Percentiles rank a stretch among this genome's conserved stretches.
Conservation (phyloP, 345 rosid species). For the Aurinia saxatilis region DNA sequence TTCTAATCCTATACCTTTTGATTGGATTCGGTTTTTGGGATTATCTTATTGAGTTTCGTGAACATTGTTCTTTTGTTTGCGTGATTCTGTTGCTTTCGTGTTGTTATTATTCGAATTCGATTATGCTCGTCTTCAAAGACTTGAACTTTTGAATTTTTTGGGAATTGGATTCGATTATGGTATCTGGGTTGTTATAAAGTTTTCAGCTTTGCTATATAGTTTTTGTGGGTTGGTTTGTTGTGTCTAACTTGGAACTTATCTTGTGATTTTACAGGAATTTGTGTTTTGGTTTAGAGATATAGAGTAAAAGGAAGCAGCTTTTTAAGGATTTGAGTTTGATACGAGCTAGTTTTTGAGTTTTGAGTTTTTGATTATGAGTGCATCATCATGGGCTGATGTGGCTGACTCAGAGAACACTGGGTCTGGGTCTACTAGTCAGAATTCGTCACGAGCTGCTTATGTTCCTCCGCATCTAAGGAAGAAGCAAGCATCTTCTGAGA, state of each 20-base stretch:
- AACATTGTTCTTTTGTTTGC: conserved; percentile 19
- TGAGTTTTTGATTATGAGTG: conserved; percentile 38
- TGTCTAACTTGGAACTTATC: neutral
- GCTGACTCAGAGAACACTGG: conserved; percentile 73
- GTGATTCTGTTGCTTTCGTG: conserved; percentile 19
- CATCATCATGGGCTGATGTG: conserved; percentile 93
- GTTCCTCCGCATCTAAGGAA: conserved; percentile 91
- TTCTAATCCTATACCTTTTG: neutral
- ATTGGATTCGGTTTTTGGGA: conserved; percentile 1
- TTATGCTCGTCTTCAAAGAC: conserved; percentile 16
- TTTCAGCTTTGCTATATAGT: neutral
- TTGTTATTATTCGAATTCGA: conserved; percentile 1
- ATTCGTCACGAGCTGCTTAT: conserved; percentile 42
- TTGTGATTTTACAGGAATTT: conserved; percentile 16
- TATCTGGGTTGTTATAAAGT: neutral
- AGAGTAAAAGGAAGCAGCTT: conserved; percentile 1
- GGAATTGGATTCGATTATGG: conserved; percentile 3
- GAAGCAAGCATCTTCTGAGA: conserved; percentile 42
- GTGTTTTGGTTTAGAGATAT: neutral
- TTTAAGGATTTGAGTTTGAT: neutral
- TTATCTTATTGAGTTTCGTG: neutral
- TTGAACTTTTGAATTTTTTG: neutral
- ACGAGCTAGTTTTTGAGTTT: conserved; percentile 2
- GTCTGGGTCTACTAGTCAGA: conserved; percentile 35
- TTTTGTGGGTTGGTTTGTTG: neutral